These are phyloP conservation scores for Ramaria sp. DNA, from an alignment of 768 basidiomycete genomes.

Conservation along the genomic window DNA sequence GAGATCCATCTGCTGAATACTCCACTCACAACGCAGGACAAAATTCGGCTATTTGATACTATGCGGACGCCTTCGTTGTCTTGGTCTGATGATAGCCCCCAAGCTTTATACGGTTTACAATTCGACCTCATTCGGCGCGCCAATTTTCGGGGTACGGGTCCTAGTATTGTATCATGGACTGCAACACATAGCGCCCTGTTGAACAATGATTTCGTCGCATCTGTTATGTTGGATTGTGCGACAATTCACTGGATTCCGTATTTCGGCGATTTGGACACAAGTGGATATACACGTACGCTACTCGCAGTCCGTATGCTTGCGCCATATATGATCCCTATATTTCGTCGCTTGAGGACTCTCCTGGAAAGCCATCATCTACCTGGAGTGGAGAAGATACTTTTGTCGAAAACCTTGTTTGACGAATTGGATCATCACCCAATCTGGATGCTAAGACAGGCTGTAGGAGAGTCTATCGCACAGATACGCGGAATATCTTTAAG, in stretches of 20 bases:
- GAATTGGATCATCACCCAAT: not conserved
- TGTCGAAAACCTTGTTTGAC: not conserved
- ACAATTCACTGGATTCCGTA: not conserved
- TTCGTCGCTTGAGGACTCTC: not conserved
- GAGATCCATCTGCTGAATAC: slow-evolving; percentile 52
- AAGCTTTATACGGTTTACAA: not conserved
- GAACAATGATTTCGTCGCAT: not conserved
- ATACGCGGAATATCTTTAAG: slow-evolving; percentile 24
- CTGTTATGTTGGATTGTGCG: not conserved
- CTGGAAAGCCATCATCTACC: not conserved
- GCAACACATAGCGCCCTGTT: not conserved
- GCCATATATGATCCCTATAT: not conserved
- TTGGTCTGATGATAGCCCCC: not conserved
- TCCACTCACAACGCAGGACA: not conserved
- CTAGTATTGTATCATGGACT: not conserved
- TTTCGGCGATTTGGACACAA: not conserved
- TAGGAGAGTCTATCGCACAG: not conserved
- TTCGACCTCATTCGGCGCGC: slow-evolving; percentile 2
- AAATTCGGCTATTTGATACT: not conserved
- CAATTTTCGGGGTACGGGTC: not conserved
- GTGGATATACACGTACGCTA: not conserved
- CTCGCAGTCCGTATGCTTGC: not conserved
- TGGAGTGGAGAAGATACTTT: not conserved
- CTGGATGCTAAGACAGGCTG: not conserved
- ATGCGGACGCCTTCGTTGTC: not conserved